Conservation (phyloP, 1,284 basidiomycete genomes). For the Coriolopsis trogii region DNA sequence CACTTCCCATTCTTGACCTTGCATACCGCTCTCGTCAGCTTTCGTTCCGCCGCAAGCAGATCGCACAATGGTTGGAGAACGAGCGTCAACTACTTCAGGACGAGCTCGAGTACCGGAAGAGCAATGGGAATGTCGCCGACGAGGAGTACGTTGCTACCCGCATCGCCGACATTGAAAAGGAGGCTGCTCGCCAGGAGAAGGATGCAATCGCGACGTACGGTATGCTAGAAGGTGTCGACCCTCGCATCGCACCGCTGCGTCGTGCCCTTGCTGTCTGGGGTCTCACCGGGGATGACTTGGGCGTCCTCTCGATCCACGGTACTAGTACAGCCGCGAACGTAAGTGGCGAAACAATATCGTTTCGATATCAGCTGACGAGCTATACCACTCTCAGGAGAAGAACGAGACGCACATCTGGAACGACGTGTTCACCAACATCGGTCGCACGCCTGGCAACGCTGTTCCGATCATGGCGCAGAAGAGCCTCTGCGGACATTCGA, state of each 20-base stretch:
- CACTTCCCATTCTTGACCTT: constrained; percentile 78
- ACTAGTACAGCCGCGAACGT: constrained; percentile 96
- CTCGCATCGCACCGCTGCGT: constrained; percentile 87
- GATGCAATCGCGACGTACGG: constrained; percentile 89
- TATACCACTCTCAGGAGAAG: constrained; percentile 69
- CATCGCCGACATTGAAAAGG: constrained; percentile 83
- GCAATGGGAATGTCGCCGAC: constrained; percentile 55
- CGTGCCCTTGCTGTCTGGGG: constrained; percentile 97
- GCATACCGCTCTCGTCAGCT: constrained; percentile 91
- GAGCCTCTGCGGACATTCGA: constrained; percentile 93
- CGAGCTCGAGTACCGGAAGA: constrained; percentile 70
- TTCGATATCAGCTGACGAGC: constrained; percentile 1
- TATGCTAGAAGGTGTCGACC: constrained; percentile 91
- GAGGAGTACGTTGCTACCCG: constrained; percentile 75
- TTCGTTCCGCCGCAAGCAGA: constrained; percentile 90
- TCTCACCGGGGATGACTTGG: constrained; percentile 90
- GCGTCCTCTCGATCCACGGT: constrained; percentile 88
- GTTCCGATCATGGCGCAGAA: constrained; percentile 98
- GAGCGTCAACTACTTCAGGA: constrained; percentile 84
- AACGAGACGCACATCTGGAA: constrained; percentile 99
- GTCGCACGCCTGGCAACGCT: constrained; percentile 91
- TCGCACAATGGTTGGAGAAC: constrained; percentile 91
- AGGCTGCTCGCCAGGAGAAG: constrained; percentile 89
- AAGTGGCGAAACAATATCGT: constrained; percentile 26
- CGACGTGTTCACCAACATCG: constrained; percentile 86